Base-by-base conservation (phyloP, 208 protist species). In the Wallacemonas sp. region DNA sequence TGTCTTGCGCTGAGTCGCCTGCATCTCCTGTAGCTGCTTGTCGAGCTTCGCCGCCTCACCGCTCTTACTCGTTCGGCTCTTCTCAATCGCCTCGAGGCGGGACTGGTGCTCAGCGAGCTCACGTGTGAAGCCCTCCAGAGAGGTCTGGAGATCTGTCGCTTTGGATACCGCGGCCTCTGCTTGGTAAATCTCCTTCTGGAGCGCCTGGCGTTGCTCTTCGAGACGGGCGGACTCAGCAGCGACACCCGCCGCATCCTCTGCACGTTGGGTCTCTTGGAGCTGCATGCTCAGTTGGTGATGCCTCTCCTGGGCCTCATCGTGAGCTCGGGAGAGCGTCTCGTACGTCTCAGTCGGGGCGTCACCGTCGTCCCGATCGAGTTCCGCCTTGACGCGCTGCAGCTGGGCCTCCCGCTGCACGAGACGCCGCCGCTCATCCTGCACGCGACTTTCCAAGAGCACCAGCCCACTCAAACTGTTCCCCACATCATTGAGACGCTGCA, bases 251-350 rank as follows among this genome's bases (percentile, higher is more conserved):
- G 44, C 45, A 9, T 81, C 70, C 34, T 90, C 79, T 27, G 71
- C 41, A 19, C 84, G 75, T 66, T 85, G 81, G 14, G 63, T 63
- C 68, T 91, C 86, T 19, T 62, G 80, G 28, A 91, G 82, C 24
- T 81, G 58, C 28, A 70, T 62, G 58, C 85, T 90, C 4, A 95
- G 62, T 42, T 74, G 62, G 60, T 82, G 73, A 30, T 90, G 62
- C 19, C 77, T 67, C 27, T 73, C 68, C 22, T 72, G 78, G 1
- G 80, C 77, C 15, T 45, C 70, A 26, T 90, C 78, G 60, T 89
- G 85, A 28, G 68, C 60, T n/a, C 72, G 72, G 1, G 70, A 74
- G 1, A 91, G 36, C 21, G 86, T 70, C 12, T 93, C 84, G 59
- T 78, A 90, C 22, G 70, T 74, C 59, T 66, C 31, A 27, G 41